These are phyloP conservation scores for Rhizophagus sp. DNA, from an alignment of 192 early-diverging fungal species.

Conservation along the genomic window DNA sequence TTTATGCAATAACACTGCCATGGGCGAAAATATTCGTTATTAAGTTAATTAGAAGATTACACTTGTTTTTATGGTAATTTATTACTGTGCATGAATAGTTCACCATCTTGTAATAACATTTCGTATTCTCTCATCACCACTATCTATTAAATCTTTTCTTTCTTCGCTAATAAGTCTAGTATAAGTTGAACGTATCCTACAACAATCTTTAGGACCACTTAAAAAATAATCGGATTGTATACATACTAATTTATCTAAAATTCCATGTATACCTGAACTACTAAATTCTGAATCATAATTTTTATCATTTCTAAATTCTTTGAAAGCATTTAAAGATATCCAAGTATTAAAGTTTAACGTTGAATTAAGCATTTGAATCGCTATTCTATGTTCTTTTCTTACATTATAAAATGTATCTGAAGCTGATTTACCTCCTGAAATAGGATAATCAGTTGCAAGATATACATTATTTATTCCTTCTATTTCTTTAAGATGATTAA, in stretches of 20 bases:
- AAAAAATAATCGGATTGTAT: constrained; percentile 29
- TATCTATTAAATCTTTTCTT: neutral
- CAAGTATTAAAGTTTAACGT: neutral
- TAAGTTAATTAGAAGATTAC: too few relatives aligned
- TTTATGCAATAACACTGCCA: too few relatives aligned
- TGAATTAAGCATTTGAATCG: neutral
- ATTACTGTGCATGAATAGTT: too few relatives aligned
- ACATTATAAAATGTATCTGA: neutral
- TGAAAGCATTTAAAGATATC: neutral
- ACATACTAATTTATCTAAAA: constrained; percentile 34
- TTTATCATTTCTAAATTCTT: neutral
- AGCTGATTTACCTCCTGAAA: neutral
- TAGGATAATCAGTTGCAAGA: constrained; percentile 20
- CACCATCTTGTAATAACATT: neutral
- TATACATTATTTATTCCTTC: constrained; percentile 3
- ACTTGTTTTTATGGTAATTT: too few relatives aligned
- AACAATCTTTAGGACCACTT: constrained; percentile 6
- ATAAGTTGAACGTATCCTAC: neutral
- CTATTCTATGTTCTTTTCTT: constrained; percentile 9
- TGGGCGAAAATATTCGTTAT: too few relatives aligned
- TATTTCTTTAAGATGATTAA: neutral
- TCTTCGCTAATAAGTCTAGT: neutral
- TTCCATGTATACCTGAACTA: constrained; percentile 16
- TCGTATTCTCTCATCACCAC: neutral
- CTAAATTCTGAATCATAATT: neutral